Evolutionary conservation across 108 stramenopile genomes (phyloP), one percentile per base, ranked within the genome.

Genomic region (Phaeodactylum tricornutum): DNA sequence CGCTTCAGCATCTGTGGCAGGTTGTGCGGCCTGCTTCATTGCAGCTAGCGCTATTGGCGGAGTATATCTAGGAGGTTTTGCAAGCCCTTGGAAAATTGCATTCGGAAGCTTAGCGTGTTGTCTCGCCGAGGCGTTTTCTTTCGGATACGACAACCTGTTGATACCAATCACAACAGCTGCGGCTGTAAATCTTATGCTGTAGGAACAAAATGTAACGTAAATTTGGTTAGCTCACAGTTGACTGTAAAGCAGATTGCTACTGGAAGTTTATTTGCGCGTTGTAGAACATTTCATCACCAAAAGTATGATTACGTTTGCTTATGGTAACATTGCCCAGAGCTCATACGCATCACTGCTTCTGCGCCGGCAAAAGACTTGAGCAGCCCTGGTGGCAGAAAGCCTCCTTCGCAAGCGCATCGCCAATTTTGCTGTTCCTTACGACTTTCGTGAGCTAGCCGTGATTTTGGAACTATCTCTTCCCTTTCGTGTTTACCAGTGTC

Each of bases 91-190:
- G 12, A 8, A 24, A 0, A 0, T 9, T 11, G 12, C 35, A 9
- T 33, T 64, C 29, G 76, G 76, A 34, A 72, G 69, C 1, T 17
- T 65, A 5, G 55, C 44, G 1, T 78, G 77, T 55, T 71, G 72
- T 2, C 23, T 71, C 19, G 77, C 72, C 5, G 77, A 78, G 33
- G 66, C 57, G 2, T 29, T 67, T 4, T 69, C 71, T 3, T 50
- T 55, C 29, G 77, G 61, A 2, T 67, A 78, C 32, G 77, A 78
- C 66, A 78, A 78, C 43, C 44, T 78, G 28, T 51, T 59, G 15
- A 74, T 78, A 40, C 77, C 77, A 2, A 23, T 78, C 11, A 17
- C 63, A 0, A 78, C 77, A 26, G 72, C 68, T 8, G 24, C 55
- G 0, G 57, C 40, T 7, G 59, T 71, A 15, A 50, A n/a, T n/a